These are phyloP conservation scores for Lipomyces chichibuensis DNA, from an alignment of 805 yeast species.

Conservation along the genomic window DNA sequence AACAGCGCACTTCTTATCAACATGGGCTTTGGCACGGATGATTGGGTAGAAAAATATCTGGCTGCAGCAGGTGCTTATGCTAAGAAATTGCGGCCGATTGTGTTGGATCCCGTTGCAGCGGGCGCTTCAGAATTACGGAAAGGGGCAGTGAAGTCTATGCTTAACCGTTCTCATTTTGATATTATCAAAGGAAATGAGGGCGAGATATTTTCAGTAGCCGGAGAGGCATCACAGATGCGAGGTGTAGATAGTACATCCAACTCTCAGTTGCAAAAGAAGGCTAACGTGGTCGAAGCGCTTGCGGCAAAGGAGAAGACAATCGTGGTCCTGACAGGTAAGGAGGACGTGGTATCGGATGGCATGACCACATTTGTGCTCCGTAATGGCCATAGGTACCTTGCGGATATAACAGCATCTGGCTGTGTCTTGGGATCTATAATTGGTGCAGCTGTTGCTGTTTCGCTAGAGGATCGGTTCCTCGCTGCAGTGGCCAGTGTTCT, in stretches of 20 bases:
- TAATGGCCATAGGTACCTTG: slow-evolving; percentile 70
- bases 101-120: slow-evolving; percentile 91
- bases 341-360: slow-evolving; percentile 58
- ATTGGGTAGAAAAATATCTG: slow-evolving; percentile 48
- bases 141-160: slow-evolving; percentile 51
- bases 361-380: slow-evolving; percentile 42
- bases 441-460: slow-evolving; percentile 59
- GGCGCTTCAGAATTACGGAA: slow-evolving; percentile 73
- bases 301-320: slow-evolving; percentile 47
- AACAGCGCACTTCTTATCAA: slow-evolving; percentile 64
- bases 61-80: slow-evolving; percentile 65
- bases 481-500: slow-evolving; percentile 60
- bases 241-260: slow-evolving; percentile 62
- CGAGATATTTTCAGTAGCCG: slow-evolving; percentile 70
- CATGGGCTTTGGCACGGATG: slow-evolving; percentile 67
- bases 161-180: slow-evolving; percentile 60
- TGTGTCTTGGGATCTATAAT: slow-evolving; percentile 78
- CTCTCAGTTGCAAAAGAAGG: slow-evolving; percentile 51
- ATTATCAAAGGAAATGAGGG: slow-evolving; percentile 83
- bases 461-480: slow-evolving; percentile 46
- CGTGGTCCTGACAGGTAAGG: slow-evolving; percentile 72
- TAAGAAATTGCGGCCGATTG: slow-evolving; percentile 58
- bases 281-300: slow-evolving; percentile 20
- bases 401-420: slow-evolving; percentile 77
- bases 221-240: slow-evolving; percentile 55